Evolutionary conservation across 306 rosid genomes (phyloP).

Genomic region (Quercus cerris): DNA sequence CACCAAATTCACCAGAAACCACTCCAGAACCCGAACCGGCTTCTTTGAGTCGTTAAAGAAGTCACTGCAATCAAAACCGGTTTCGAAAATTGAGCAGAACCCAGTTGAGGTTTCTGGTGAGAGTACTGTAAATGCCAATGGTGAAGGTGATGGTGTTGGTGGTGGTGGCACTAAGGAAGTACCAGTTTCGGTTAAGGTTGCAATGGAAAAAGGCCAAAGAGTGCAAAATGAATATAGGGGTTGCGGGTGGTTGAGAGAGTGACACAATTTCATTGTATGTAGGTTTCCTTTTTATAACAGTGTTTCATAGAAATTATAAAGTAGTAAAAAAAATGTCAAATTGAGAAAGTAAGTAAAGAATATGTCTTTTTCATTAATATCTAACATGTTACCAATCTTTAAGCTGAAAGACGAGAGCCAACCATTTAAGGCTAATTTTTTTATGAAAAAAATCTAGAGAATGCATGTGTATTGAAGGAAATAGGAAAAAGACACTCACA

Average conservation of each 20-base stretch:
- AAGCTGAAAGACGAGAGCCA: too few relatives aligned
- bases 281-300: too few relatives aligned
- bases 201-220: slow-evolving; percentile 58
- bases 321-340: too few relatives aligned
- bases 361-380: too few relatives aligned
- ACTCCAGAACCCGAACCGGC: slow-evolving; percentile 17
- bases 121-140: slow-evolving; percentile 6
- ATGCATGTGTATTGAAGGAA: too few relatives aligned
- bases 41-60: slow-evolving; percentile 40
- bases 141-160: neutral
- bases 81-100: slow-evolving; percentile 25
- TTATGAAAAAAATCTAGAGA: too few relatives aligned
- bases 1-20: slow-evolving; percentile 26
- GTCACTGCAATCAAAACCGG: slow-evolving; percentile 17
- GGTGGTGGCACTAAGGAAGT: slow-evolving; percentile 31
- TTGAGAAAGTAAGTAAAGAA: too few relatives aligned
- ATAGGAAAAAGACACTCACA: too few relatives aligned
- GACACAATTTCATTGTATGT: slow-evolving; percentile 15
- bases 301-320: too few relatives aligned
- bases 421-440: too few relatives aligned
- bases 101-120: slow-evolving; percentile 22
- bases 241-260: neutral
- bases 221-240: slow-evolving; percentile 39
- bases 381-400: too few relatives aligned
- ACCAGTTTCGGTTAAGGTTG: slow-evolving; percentile 44